These are phyloP conservation scores for Xylariaceae sp. DNA, from an alignment of 2,329 filamentous ascomycete genomes.

Conservation along the genomic window DNA sequence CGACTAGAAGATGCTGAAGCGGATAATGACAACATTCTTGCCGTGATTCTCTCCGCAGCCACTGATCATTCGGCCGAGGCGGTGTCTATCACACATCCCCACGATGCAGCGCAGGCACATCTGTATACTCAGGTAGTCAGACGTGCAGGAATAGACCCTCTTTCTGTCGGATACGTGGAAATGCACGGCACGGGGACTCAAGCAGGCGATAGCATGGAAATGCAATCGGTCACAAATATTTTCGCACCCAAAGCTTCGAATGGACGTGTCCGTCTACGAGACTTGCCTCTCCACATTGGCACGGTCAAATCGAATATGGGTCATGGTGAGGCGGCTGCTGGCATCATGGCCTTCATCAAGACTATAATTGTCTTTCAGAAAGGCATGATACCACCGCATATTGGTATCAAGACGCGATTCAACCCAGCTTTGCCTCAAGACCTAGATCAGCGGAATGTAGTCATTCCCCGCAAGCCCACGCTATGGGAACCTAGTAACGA, in stretches of 20 bases:
- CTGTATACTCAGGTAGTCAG: constrained; percentile 65
- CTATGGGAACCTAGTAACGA: too few species aligned
- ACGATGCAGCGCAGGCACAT: constrained; percentile 66
- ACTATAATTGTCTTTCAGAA: constrained; percentile 35
- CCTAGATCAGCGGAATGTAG: constrained; percentile 48
- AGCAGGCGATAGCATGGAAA: constrained; percentile 72
- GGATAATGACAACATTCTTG: constrained; percentile 52
- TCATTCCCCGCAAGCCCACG: too few species aligned
- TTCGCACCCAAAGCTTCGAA: constrained; percentile 59
- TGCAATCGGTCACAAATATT: constrained; percentile 64
- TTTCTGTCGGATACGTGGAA: constrained; percentile 67
- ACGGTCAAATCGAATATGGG: constrained; percentile 56
- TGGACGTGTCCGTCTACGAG: constrained; percentile 33
- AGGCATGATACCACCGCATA: constrained; percentile 52
- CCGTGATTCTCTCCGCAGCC: constrained; percentile 54
- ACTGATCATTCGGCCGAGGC: constrained; percentile 77
- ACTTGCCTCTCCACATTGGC: constrained; percentile 54
- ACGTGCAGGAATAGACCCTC: constrained; percentile 61
- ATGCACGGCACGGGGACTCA: constrained; percentile 76
- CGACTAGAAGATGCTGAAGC: constrained; percentile 46
- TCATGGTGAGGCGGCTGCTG: constrained; percentile 51
- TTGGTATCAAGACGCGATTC: constrained; percentile 54
- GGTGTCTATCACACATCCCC: constrained; percentile 75
- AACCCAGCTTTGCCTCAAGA: constrained; percentile 53
- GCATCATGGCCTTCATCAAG: constrained; percentile 35